Percentiles rank a stretch among this genome's conserved stretches.
These are phyloP conservation scores for Meyerozyma guilliermondii DNA, from an alignment of 1,139 yeast genomes.

Conservation along the genomic window DNA sequence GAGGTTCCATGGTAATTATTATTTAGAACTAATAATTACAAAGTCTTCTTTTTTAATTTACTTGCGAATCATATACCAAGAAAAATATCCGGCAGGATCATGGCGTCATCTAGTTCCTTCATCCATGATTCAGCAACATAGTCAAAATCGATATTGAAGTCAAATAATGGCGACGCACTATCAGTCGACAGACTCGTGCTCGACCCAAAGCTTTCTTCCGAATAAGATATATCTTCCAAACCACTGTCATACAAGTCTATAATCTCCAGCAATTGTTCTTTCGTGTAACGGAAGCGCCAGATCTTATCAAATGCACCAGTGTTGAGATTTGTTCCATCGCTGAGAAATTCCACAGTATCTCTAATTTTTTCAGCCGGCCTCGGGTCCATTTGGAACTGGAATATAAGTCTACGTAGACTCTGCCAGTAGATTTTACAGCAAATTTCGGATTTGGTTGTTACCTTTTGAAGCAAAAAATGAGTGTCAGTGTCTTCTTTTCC, in stretches of 20 bases:
- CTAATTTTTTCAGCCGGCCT: background rate
- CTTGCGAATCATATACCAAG: background rate
- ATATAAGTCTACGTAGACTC: background rate
- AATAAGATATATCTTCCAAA: background rate
- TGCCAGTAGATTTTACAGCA: background rate
- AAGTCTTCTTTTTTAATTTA: no score
- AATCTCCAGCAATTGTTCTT: background rate
- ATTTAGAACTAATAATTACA: background rate
- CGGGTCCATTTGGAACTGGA: background rate
- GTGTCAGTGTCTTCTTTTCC: background rate
- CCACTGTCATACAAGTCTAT: background rate
- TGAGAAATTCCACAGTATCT: background rate
- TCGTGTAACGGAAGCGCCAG: background rate
- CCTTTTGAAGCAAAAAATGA: background rate
- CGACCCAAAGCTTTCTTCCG: background rate
- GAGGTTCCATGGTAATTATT: slow-evolving; percentile 6
- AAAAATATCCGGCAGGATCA: background rate
- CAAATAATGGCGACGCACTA: background rate
- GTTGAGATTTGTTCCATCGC: background rate
- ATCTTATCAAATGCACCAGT: background rate
- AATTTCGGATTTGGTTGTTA: background rate
- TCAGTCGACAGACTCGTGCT: background rate
- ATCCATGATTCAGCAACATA: background rate
- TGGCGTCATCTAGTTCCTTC: background rate
- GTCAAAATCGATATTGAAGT: background rate